Evolutionary conservation across 768 basidiomycete genomes (phyloP).

Genomic region (Termitomyces bulborhizus): DNA sequence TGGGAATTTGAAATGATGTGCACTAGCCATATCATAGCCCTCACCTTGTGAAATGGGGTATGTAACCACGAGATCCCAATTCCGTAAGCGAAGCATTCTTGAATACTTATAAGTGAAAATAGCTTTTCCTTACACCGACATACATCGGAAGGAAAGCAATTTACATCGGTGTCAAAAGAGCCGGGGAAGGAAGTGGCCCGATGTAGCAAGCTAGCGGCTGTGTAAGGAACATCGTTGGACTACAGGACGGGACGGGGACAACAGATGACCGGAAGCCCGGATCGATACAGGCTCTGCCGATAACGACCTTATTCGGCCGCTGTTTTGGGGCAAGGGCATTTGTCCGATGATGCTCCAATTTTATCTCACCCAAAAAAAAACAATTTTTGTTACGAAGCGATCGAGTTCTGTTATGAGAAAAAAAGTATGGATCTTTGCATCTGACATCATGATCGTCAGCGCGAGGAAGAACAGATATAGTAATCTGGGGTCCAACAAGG

Average conservation of each 20-base stretch:
- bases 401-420: neutral
- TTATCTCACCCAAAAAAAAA: neutral
- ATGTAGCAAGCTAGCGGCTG: neutral
- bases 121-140: neutral
- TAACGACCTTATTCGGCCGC: neutral
- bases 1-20: neutral
- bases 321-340: neutral
- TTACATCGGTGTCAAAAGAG: neutral
- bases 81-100: neutral
- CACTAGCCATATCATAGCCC: neutral
- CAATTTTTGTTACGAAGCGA: neutral
- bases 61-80: too few relatives aligned
- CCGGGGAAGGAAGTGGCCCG: too few relatives aligned
- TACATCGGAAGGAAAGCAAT: neutral
- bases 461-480: too few relatives aligned
- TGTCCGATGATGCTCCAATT: neutral
- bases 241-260: neutral
- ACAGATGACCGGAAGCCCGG: neutral
- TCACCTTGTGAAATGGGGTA: neutral
- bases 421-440: neutral
- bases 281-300: neutral
- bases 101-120: neutral
- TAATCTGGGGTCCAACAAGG: neutral
- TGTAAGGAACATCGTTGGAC: neutral
- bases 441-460: neutral